These are phyloP conservation scores for Vitis riparia DNA, from an alignment of 164 flowering plant genomes.

Conservation along the genomic window DNA sequence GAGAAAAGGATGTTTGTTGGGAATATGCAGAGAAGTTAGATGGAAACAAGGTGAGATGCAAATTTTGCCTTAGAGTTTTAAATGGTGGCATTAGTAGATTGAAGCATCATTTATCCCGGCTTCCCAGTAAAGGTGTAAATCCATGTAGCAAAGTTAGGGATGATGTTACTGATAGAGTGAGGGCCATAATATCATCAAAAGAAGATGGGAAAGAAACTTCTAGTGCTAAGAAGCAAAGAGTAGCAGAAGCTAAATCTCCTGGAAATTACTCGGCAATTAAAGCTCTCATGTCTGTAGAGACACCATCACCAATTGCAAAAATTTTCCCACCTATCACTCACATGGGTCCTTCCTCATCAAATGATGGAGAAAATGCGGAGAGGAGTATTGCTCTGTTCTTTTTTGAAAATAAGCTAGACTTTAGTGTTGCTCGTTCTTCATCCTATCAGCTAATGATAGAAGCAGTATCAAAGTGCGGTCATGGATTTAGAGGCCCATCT, in stretches of 20 bases:
- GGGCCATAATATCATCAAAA: slow-evolving; percentile 60
- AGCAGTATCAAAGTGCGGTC: slow-evolving; percentile 68
- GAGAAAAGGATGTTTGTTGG: slow-evolving; percentile 95
- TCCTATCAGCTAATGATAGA: slow-evolving; percentile 85
- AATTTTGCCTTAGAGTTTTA: slow-evolving; percentile 69
- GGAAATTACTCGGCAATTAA: slow-evolving; percentile 35
- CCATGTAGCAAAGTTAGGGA: slow-evolving; percentile 93
- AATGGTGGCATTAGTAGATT: slow-evolving; percentile 95
- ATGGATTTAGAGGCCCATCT: slow-evolving; percentile 73
- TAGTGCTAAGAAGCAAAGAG: slow-evolving; percentile 47
- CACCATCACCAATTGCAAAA: slow-evolving; percentile 38
- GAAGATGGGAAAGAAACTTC: slow-evolving; percentile 68
- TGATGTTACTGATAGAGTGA: slow-evolving; percentile 79
- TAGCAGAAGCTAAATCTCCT: slow-evolving; percentile 46
- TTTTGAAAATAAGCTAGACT: slow-evolving; percentile 85
- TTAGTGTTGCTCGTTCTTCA: slow-evolving; percentile 77
- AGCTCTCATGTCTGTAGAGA: slow-evolving; percentile 34
- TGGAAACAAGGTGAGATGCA: slow-evolving; percentile 89
- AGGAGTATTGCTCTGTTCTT: slow-evolving; percentile 85
- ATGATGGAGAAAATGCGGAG: slow-evolving; percentile 75
- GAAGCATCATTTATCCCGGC: slow-evolving; percentile 87
- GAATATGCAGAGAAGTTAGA: slow-evolving; percentile 91
- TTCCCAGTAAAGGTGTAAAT: slow-evolving; percentile 92
- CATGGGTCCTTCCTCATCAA: slow-evolving; percentile 27
- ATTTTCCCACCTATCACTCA: slow-evolving; percentile 39